Conservation (phyloP, 2,329 filamentous ascomycete genomes). For the Botrytis cinerea region DNA sequence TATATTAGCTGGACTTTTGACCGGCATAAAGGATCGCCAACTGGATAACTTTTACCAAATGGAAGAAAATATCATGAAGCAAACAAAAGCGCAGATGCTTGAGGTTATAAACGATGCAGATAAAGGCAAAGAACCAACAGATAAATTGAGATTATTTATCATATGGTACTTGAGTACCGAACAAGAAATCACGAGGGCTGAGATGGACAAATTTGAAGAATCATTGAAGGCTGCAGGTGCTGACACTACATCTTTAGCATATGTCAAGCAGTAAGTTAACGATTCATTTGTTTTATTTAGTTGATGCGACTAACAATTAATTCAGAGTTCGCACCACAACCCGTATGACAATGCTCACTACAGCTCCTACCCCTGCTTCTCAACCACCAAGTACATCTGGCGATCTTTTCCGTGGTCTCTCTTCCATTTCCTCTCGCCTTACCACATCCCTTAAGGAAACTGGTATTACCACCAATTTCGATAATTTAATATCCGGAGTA, state of each 20-base stretch:
- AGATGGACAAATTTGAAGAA: slow-evolving; percentile 85
- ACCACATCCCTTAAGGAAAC: slow-evolving; percentile 94
- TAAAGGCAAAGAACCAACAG: slow-evolving; percentile 80
- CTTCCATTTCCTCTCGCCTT: slow-evolving; percentile 84
- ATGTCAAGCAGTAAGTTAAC: slow-evolving; percentile 74
- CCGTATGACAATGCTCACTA: slow-evolving; percentile 97
- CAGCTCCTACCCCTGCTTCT: slow-evolving; percentile 63
- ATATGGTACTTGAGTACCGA: slow-evolving; percentile 98
- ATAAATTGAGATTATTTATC: slow-evolving; percentile 92
- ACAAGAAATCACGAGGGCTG: slow-evolving; percentile 77
- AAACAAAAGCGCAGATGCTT: slow-evolving; percentile 84
- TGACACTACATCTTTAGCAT: slow-evolving; percentile 76
- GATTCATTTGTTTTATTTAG: not conserved
- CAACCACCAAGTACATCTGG: slow-evolving; percentile 57
- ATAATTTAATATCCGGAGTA: slow-evolving; percentile 90
- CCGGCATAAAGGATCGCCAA: slow-evolving; percentile 90
- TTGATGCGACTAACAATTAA: slow-evolving; percentile 29
- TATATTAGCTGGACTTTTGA: slow-evolving; percentile 74
- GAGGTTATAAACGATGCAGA: slow-evolving; percentile 79
- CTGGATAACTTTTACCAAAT: slow-evolving; percentile 95
- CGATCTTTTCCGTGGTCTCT: slow-evolving; percentile 91
- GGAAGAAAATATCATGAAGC: slow-evolving; percentile 89
- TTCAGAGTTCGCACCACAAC: slow-evolving; percentile 84
- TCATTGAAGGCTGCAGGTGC: slow-evolving; percentile 74
- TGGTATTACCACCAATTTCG: slow-evolving; percentile 81